Base-by-base conservation (phyloP, 768 basidiomycete species). In the Tulasnella sp. region DNA sequence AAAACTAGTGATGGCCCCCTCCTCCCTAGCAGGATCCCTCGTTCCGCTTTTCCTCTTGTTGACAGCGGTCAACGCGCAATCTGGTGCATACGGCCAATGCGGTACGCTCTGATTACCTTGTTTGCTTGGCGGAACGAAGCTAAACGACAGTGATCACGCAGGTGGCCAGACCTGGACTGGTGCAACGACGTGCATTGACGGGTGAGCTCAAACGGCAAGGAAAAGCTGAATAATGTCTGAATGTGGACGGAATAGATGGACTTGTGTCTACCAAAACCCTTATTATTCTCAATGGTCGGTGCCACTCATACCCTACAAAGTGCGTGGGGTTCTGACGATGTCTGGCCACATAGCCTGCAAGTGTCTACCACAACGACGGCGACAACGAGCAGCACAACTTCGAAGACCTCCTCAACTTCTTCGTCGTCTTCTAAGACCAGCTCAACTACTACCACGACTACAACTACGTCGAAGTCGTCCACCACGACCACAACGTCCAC, bases 91-190 rank as follows among this genome's bases (percentile, higher is more conserved):
- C 7, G 73, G 73, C 27, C 73, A 74, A 42, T 74, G 73, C 73
- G 73, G 73, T 48, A 39, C 24, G 73, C 38, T 6, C 6, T 36
- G 9, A 0, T 14, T n/a, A 73, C n/a, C 38, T 31, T 39, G n/a
- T 34, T 42, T n/a, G 42, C 40, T 34, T 10, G 31, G 14, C 18
- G 4, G 19, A 52, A 24, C 24, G 2, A 68, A 14, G 31, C 14
- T 68, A 16, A 68, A 31, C 5, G 62, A 31, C 0, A n/a, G 2
- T 27, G n/a, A 14, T 68, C 9, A 34, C 12, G 19, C 18, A 74
- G 86, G 86, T 44, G 86, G 86, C 12, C 75, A 82, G 68, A 83
- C 83, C 10, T 86, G 86, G 86, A 83, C 83, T 39, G 86, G 86
- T 0, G 52, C 83, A 16, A 86, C 86, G 0, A 84, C 84, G 56